Evolutionary conservation across 129 eudicot species (phyloP).

Genomic region (Oenanthe sinensis): DNA sequence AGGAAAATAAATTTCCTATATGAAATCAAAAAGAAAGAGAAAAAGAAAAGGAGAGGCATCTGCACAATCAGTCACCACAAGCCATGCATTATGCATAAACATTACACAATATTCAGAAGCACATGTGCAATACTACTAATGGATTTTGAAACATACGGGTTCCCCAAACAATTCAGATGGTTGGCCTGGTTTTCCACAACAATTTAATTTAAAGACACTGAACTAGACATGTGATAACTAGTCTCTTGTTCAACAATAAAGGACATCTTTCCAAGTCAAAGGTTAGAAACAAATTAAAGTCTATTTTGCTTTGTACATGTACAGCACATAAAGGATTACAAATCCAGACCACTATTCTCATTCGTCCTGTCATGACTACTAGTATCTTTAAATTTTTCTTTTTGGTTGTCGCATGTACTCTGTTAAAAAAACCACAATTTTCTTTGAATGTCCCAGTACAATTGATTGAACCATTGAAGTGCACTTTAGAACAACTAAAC

Average conservation of each 20-base stretch:
- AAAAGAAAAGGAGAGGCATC: neutral
- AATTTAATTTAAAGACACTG: neutral
- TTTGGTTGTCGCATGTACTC: neutral
- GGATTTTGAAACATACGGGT: neutral
- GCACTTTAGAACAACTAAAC: neutral
- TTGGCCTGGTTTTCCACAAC: constrained; percentile 6
- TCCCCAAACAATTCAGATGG: neutral
- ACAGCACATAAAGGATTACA: constrained; percentile 3
- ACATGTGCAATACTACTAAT: neutral
- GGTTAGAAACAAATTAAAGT: neutral
- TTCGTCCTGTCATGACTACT: neutral
- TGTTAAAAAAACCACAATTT: neutral
- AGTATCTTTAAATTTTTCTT: neutral
- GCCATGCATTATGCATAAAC: neutral
- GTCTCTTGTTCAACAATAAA: neutral
- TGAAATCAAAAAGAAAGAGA: neutral
- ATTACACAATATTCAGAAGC: neutral
- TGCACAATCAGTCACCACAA: neutral
- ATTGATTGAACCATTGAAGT: neutral
- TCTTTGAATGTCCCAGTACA: neutral
- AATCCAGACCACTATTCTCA: neutral
- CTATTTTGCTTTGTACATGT: neutral
- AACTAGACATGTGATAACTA: constrained; percentile 5
- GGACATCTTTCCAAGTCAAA: constrained; percentile 1
- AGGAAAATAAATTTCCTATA: neutral